Percentiles rank a stretch among this genome's conserved stretches.
These are phyloP conservation scores for Paramecium tetraurelia DNA, from an alignment of 73 alveolate species.

Conservation along the genomic window DNA sequence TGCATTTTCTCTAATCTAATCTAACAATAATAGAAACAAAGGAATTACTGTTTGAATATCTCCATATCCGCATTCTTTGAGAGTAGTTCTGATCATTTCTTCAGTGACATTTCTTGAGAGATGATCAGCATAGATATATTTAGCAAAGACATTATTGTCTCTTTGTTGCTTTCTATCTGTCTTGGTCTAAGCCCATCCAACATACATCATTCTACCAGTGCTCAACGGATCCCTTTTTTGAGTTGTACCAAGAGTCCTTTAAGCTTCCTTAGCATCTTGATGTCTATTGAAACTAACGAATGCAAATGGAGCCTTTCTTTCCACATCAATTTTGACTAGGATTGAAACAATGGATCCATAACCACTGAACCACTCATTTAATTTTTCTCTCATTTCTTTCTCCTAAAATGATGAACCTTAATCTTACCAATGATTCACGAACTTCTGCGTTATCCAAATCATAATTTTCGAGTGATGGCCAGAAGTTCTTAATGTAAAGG, in stretches of 20 bases:
- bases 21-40: too few species aligned
- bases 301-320: slow-evolving; percentile 53
- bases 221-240: not conserved
- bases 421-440: not conserved
- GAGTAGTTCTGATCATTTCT: not conserved
- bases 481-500: slow-evolving; percentile 63
- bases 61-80: slow-evolving; percentile 36
- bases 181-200: slow-evolving; percentile 48
- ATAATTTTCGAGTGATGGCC: slow-evolving; percentile 61
- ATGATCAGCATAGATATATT: slow-evolving; percentile 28
- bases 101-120: slow-evolving; percentile 27
- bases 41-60: not conserved
- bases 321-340: slow-evolving; percentile 33
- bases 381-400: not conserved
- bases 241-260: not conserved
- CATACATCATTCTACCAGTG: slow-evolving; percentile 39
- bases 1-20: slow-evolving; percentile 22
- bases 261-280: slow-evolving; percentile 25
- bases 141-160: slow-evolving; percentile 19
- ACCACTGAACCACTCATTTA: slow-evolving; percentile 17
- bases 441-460: slow-evolving; percentile 50
- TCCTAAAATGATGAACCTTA: not conserved
- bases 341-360: not conserved
- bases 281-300: slow-evolving; percentile 3
- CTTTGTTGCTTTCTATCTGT: slow-evolving; percentile 36